Percentiles rank a stretch among this genome's conserved stretches.
These are phyloP conservation scores for Paramyrothecium roridum DNA, from an alignment of 2,329 filamentous ascomycete species.

Conservation along the genomic window DNA sequence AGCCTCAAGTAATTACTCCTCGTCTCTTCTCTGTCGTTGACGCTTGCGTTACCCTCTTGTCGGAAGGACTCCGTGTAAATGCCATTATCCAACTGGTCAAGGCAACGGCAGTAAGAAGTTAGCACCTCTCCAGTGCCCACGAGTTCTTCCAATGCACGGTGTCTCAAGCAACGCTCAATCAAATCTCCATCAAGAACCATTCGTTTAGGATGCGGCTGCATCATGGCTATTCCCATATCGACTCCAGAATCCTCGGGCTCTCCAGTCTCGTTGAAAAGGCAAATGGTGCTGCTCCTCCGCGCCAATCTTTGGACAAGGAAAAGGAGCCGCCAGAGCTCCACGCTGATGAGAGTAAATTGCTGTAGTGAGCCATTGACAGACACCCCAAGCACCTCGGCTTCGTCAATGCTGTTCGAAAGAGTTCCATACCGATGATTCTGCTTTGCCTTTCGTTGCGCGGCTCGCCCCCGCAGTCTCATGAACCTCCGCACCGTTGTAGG, in stretches of 20 bases:
- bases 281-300: slow-evolving; percentile 41
- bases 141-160: slow-evolving; percentile 40
- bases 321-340: slow-evolving; percentile 64
- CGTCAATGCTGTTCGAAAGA: slow-evolving; percentile 38
- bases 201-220: slow-evolving; percentile 38
- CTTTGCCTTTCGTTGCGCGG: slow-evolving; percentile 41
- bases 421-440: slow-evolving; percentile 36
- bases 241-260: slow-evolving; percentile 10
- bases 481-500: slow-evolving; percentile 55
- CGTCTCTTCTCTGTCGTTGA: slow-evolving; percentile 14
- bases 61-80: slow-evolving; percentile 31
- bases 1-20: slow-evolving; percentile 38
- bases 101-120: slow-evolving; percentile 42
- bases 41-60: slow-evolving; percentile 3
- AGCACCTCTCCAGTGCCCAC: slow-evolving; percentile 27
- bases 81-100: slow-evolving; percentile 47
- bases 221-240: slow-evolving; percentile 12
- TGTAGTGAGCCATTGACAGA: slow-evolving; percentile 68
- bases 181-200: slow-evolving; percentile 70
- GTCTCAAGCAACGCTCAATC: slow-evolving; percentile 50
- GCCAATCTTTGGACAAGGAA: slow-evolving; percentile 71
- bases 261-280: slow-evolving; percentile 37
- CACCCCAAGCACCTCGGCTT: slow-evolving; percentile 58
- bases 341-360: slow-evolving; percentile 64
- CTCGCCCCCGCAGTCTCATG: slow-evolving; percentile 48